These are phyloP conservation scores for Lichtheimia corymbifera DNA, from an alignment of 371 early-diverging fungal species.

Conservation along the genomic window DNA sequence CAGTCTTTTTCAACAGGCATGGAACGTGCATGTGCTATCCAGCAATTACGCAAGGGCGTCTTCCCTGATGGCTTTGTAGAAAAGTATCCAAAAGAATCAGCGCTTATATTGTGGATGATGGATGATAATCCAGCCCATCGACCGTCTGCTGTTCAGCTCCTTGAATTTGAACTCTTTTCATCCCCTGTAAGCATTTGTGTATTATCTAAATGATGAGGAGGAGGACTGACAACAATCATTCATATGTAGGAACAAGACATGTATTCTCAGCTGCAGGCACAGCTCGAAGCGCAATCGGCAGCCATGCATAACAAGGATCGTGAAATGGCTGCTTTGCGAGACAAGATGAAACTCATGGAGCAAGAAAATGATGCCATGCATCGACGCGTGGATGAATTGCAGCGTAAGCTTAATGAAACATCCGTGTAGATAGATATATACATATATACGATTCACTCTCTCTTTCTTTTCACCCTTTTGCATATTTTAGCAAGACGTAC, in stretches of 20 bases:
- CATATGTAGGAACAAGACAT: constrained; percentile 7
- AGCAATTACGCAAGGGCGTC: constrained; percentile 62
- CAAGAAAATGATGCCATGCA: constrained; percentile 20
- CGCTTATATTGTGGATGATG: constrained; percentile 80
- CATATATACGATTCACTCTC: too few species aligned
- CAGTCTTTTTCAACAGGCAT: constrained; percentile 67
- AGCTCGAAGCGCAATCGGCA: constrained; percentile 25
- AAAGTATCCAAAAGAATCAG: constrained; percentile 80
- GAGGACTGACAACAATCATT: background rate
- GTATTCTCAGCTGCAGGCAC: constrained; percentile 16
- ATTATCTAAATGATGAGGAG: background rate
- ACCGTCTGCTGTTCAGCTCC: constrained; percentile 72
- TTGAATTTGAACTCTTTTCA: constrained; percentile 48
- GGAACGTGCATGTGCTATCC: constrained; percentile 67
- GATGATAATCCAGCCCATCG: constrained; percentile 69
- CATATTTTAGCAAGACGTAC: background rate
- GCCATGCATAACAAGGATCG: constrained; percentile 29
- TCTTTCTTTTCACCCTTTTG: background rate
- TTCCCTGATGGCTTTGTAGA: constrained; percentile 76
- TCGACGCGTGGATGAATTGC: constrained; percentile 14
- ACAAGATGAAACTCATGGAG: constrained; percentile 24
- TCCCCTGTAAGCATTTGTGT: background rate
- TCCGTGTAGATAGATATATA: background rate
- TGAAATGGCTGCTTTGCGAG: constrained; percentile 26
- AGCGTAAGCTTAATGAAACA: constrained; percentile 11